A percentile compares a stretch with the other conserved stretches of the same genome.
Evolutionary conservation across 192 early-diverging fungal genomes (phyloP).

Genomic region (Linnemannia schmuckeri): DNA sequence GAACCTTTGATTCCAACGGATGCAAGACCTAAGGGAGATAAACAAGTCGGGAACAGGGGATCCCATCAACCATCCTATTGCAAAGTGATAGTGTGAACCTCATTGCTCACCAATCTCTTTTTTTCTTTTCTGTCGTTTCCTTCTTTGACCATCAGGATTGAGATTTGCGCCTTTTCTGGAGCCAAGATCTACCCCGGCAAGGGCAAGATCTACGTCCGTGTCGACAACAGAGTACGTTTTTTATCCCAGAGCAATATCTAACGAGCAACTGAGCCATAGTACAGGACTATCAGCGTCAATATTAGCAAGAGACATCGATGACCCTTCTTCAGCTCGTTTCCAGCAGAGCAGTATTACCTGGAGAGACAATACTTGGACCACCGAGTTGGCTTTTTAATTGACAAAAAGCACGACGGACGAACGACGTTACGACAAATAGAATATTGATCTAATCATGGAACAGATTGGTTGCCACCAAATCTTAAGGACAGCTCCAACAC

Average conservation of each 20-base stretch:
- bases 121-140: conserved; percentile 1
- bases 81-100: background rate
- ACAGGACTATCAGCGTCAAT: background rate
- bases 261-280: background rate
- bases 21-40: background rate
- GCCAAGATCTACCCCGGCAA: conserved; percentile 99
- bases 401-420: background rate
- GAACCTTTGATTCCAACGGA: conserved; percentile 35
- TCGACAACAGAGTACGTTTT: conserved; percentile 88
- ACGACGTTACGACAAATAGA: background rate
- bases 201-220: conserved; percentile 93
- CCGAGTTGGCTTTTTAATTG: background rate
- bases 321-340: background rate
- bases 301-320: background rate
- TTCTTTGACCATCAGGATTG: conserved; percentile 72
- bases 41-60: background rate
- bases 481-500: background rate
- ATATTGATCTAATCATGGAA: background rate
- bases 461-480: background rate
- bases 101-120: conserved; percentile 9
- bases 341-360: background rate
- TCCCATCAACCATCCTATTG: background rate
- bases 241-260: background rate
- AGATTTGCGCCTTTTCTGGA: conserved; percentile 97
- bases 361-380: background rate